Evolutionary conservation across 352 stramenopile species (phyloP), one percentile per base, ranked within the genome.

Genomic region (Nothophytophthora sp.): DNA sequence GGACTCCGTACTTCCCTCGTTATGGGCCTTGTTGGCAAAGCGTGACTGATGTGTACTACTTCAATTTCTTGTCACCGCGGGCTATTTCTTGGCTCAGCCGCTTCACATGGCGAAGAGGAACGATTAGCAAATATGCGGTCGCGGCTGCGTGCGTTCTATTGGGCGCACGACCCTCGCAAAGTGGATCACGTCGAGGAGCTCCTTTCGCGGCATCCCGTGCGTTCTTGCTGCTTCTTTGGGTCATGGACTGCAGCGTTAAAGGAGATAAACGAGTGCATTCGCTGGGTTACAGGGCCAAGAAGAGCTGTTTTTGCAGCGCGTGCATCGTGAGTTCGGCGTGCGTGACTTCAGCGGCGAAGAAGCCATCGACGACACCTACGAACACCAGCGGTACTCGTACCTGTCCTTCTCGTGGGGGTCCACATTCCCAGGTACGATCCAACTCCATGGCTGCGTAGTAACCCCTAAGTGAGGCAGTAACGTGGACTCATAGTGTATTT

Each of bases 381-480:
- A 92, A 53, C 78, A 92, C 46, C 70, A 90, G 49, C 71, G 81
- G n/a, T 92, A 90, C 59, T 90, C 81, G 39, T 90, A 87, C 24
- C 46, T 90, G 29, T 86, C 72, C 25, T 89, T 89, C 43, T 88
- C 78, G 23, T 90, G 75, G 70, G 79, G 81, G 2, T 81, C 75
- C 8, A 80, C 74, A 12, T 88, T 76, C 29, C 81, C 81, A 13
- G 74, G 70, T 81, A 10, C 3, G 32, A 22, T 10, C 8, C 4
- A 16, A 4, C n/a, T 45, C 7, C 18, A 28, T 20, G 0, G 18
- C n/a, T 36, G 0, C 47, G 18, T 11, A 9, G n/a, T 18, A 20
- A 4, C 33, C n/a, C 13, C 20, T 35, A 6, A 46, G 2, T 37
- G 9, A 8, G 10, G 36, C 19, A 40, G 37, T 22, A 41, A 30